Conservation (phyloP, 352 stramenopile species). For the Globisporangium takayamanum region DNA sequence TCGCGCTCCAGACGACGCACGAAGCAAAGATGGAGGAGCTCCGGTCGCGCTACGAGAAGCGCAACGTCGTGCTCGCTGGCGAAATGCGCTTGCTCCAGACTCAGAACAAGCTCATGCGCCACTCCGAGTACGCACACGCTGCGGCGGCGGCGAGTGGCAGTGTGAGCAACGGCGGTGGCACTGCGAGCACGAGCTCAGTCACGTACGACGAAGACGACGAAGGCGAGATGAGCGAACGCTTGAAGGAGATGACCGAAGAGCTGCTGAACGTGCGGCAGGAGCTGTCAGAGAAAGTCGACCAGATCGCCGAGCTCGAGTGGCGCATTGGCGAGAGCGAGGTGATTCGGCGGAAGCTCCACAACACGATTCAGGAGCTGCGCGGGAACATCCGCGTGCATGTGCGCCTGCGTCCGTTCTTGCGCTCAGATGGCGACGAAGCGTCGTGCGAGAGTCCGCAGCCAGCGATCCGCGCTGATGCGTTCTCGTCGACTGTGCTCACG, state of each 20-base stretch:
- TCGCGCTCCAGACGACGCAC: conserved; percentile 72
- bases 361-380: conserved; percentile 98
- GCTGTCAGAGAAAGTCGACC: conserved; percentile 48
- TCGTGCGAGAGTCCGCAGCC: conserved; percentile 37
- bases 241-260: conserved; percentile 72
- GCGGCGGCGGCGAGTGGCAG: not conserved
- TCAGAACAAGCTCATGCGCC: conserved; percentile 68
- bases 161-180: not conserved
- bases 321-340: conserved; percentile 57
- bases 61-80: conserved; percentile 54
- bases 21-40: conserved; percentile 81
- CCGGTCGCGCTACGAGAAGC: conserved; percentile 58
- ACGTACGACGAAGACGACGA: conserved; percentile 28
- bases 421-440: conserved; percentile 67
- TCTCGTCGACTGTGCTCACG: conserved; percentile 65
- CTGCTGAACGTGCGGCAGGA: conserved; percentile 54
- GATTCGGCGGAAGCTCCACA: conserved; percentile 95
- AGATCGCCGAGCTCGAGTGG: conserved; percentile 61
- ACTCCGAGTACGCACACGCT: conserved; percentile 20
- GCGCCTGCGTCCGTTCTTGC: conserved; percentile 89
- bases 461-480: conserved; percentile 57
- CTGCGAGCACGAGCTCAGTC: conserved; percentile 4
- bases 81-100: conserved; percentile 77
- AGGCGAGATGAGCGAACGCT: conserved; percentile 33
- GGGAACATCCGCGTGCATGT: conserved; percentile 99